Base-by-base conservation (phyloP, 2,329 filamentous ascomycete species). In the Fusarium graminum region DNA sequence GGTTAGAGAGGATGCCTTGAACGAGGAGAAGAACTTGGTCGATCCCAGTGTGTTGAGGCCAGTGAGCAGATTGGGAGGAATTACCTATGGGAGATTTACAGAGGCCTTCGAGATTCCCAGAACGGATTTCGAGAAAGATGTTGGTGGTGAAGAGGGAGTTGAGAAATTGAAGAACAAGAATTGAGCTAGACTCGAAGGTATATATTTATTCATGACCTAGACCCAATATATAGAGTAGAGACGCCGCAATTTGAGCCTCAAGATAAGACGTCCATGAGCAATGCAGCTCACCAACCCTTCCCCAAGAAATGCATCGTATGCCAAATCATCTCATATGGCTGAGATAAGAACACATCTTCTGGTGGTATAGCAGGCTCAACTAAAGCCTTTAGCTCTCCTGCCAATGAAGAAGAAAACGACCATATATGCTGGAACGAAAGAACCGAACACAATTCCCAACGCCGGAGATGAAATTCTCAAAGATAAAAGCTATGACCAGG, bases 1-100 rank as follows among this genome's bases (percentile, higher is more conserved):
- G 93, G 93, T 89, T 3, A 81, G 94, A 52, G 92, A 96, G 75
- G 94, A 97, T 79, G 93, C 93, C 4, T 81, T 97, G 62, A 92
- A 97, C 71, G 87, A 92, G 74, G 89, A 93, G 10, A 85, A 83
- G 73, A 92, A 88, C 68, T 72, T 92, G 40, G 82, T 98, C 57
- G 91, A 96, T 76, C 87, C 92, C 12, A 85, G 89, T 80, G 83
- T 96, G 10, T 79, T 97, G 55, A 87, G 87, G 63, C 93, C 94
- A 0, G 84, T 97, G 16, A 88, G 87, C 66, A 86, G 94, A 36
- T 73, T 97, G 25, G 94, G 94, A 26, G 94, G 94, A 3, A 96
- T 97, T 71, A 90, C 90, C 0, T 98, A 97, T 75, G 90, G 85
- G 1, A 85, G 93, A 41, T 81, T 86, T 1, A 88, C 85, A 0